Percentiles rank a stretch among this genome's conserved stretches.
Evolutionary conservation across 2,329 filamentous ascomycete genomes (phyloP).

Genomic region (Diplocarpon rosae): DNA sequence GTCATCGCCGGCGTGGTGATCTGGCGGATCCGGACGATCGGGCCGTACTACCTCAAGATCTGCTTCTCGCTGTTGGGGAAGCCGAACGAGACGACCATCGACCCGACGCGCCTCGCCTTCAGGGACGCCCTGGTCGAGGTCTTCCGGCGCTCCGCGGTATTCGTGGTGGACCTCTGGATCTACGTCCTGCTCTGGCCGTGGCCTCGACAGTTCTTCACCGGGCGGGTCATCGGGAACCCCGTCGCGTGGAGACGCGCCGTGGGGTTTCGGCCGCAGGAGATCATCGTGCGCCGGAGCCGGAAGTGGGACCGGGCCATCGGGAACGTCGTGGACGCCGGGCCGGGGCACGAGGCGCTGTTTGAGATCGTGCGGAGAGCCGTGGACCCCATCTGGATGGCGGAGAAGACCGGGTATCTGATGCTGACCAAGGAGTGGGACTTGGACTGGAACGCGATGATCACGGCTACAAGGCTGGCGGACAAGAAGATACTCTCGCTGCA

Average conservation of each 20-base stretch:
- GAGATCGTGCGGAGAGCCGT: conserved; percentile 58
- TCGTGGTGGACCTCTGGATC: conserved; percentile 65
- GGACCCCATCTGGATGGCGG: conserved; percentile 50
- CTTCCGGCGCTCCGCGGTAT: conserved; percentile 43
- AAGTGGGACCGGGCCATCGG: conserved; percentile 53
- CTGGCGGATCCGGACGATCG: conserved; percentile 56
- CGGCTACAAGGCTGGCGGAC: conserved; percentile 60
- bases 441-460: conserved; percentile 72
- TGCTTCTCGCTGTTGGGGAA: conserved; percentile 24
- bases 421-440: conserved; percentile 81
- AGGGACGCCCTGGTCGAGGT: conserved; percentile 41
- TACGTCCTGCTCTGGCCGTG: conserved; percentile 60
- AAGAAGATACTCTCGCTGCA: conserved; percentile 46
- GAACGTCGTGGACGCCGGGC: conserved; percentile 29
- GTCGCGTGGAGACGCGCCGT: conserved; percentile 61
- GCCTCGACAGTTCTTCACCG: conserved; percentile 62
- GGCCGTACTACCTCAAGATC: conserved; percentile 54
- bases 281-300: conserved; percentile 69
- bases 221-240: conserved; percentile 47
- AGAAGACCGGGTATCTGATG: conserved; percentile 81
- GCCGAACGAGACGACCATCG: conserved; percentile 52
- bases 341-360: conserved; percentile 46
- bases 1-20: conserved; percentile 51
- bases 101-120: conserved; percentile 45
- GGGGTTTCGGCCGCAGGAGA: conserved; percentile 69